These are phyloP conservation scores for Hyphopichia buzzinii DNA, from an alignment of 1,139 yeast genomes.

Conservation along the genomic window DNA sequence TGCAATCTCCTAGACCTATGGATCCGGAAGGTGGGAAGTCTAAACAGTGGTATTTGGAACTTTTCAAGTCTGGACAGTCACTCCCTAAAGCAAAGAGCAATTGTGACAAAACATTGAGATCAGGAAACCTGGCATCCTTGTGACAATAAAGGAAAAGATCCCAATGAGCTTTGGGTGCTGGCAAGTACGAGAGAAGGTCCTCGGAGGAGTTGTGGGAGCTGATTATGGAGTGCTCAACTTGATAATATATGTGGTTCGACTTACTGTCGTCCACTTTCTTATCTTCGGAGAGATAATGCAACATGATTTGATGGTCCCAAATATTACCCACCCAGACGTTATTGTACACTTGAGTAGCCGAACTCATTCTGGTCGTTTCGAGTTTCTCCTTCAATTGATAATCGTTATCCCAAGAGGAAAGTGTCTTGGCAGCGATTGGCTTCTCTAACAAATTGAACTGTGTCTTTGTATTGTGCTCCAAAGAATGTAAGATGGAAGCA, in stretches of 20 bases:
- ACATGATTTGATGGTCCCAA: constrained; percentile 44
- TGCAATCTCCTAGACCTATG: constrained; percentile 68
- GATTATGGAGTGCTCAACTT: constrained; percentile 51
- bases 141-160: constrained; percentile 38
- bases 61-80: constrained; percentile 5
- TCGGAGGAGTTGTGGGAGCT: constrained; percentile 14
- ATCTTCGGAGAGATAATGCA: constrained; percentile 21
- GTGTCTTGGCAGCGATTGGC: constrained; percentile 26
- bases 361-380: constrained; percentile 80
- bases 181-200: constrained; percentile 23
- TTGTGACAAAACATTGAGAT: constrained; percentile 28
- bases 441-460: constrained; percentile 14
- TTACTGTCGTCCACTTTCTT: constrained; percentile 6
- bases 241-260: constrained; percentile 42
- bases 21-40: constrained; percentile 87
- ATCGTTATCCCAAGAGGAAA: constrained; percentile 64
- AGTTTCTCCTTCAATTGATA: constrained; percentile 71
- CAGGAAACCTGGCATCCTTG: constrained; percentile 62
- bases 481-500: constrained; percentile 4
- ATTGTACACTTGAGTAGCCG: constrained; percentile 59
- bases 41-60: constrained; percentile 28
- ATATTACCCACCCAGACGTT: constrained; percentile 81
- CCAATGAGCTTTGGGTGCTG: constrained; percentile 40
- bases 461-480: constrained; percentile 15
- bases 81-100: constrained; percentile 28